Percentiles rank a stretch among this genome's conserved stretches.
phyloP scores from a whole-genome alignment of 1,284 basidiomycete genomes.

The Athelia psychrophila region DNA sequence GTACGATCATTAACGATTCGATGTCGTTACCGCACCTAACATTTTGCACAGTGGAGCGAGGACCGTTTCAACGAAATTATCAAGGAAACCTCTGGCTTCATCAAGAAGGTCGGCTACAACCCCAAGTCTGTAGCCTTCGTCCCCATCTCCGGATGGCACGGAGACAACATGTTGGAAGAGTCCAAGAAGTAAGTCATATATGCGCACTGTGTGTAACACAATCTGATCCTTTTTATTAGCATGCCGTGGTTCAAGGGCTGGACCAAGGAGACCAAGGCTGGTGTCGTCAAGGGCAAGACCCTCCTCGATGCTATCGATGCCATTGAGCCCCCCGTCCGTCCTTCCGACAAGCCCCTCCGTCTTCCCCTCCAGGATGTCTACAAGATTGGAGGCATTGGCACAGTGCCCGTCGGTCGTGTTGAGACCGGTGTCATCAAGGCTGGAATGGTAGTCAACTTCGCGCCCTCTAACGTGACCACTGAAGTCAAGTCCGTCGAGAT shows the following conservation, averaged over 20 bases:
- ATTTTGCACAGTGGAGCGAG: conserved; percentile 82
- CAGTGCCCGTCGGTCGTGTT: conserved; percentile 99
- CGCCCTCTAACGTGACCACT: conserved; percentile 97
- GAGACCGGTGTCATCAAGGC: conserved; percentile 99
- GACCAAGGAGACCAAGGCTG: conserved; percentile 94
- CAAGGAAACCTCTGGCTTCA: conserved; percentile 99
- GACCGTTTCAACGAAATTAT: conserved; percentile 99
- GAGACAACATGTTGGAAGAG: conserved; percentile 99
- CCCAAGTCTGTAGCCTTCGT: conserved; percentile 98
- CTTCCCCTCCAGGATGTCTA: conserved; percentile 99
- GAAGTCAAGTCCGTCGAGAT: conserved; percentile 99
- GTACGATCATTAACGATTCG: conserved; percentile 33
- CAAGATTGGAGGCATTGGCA: conserved; percentile 99
- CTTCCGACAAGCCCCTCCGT: conserved; percentile 99
- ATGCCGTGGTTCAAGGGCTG: conserved; percentile 99
- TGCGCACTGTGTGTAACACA: conserved; percentile 10
- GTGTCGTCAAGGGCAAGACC: conserved; percentile 95
- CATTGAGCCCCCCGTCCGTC: conserved; percentile 96
- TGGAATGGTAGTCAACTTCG: conserved; percentile 98
- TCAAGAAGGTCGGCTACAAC: conserved; percentile 99
- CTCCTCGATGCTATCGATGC: conserved; percentile 99
- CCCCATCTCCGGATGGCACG: conserved; percentile 99
- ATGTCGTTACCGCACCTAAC: conserved; percentile 15
- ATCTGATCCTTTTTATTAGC: conserved; percentile 40
- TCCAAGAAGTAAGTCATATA: conserved; percentile 71